A percentile compares a stretch with the other conserved stretches of the same genome.
phyloP scores from a whole-genome alignment of 2,329 filamentous ascomycete genomes.

The Microsporum audouinii region DNA sequence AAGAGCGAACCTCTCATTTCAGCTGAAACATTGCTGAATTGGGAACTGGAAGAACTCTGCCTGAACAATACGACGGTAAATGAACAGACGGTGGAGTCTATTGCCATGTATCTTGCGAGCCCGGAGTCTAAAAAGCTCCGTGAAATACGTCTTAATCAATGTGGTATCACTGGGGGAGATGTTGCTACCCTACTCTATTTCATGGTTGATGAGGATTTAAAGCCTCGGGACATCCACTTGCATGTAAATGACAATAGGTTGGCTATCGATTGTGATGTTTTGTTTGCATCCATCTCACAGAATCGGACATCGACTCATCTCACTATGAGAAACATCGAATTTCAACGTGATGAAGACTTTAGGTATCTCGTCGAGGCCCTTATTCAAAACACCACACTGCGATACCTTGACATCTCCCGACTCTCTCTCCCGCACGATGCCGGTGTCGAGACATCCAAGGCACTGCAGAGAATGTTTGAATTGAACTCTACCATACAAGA shows the following conservation, averaged over 20 bases:
- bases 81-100: slow-evolving; percentile 51
- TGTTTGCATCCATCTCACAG: slow-evolving; percentile 37
- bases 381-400: slow-evolving; percentile 50
- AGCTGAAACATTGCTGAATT: slow-evolving; percentile 53
- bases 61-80: slow-evolving; percentile 54
- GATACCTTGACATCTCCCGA: slow-evolving; percentile 57
- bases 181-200: slow-evolving; percentile 54
- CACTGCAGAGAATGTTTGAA: slow-evolving; percentile 52
- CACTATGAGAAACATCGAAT: slow-evolving; percentile 58
- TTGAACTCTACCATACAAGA: slow-evolving; percentile 56
- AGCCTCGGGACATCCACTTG: slow-evolving; percentile 49
- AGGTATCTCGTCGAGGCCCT: slow-evolving; percentile 52
- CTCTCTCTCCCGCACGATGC: slow-evolving; percentile 59
- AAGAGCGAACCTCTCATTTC: slow-evolving; percentile 53
- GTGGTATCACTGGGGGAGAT: slow-evolving; percentile 53
- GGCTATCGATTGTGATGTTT: slow-evolving; percentile 32
- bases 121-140: slow-evolving; percentile 49
- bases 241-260: slow-evolving; percentile 53
- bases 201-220: slow-evolving; percentile 43
- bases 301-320: slow-evolving; percentile 51
- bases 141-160: slow-evolving; percentile 54
- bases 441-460: slow-evolving; percentile 53
- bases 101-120: slow-evolving; percentile 53
- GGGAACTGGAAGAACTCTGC: slow-evolving; percentile 55
- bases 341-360: slow-evolving; percentile 53